Conservation (phyloP, 164 flowering plant species). For the Magnolia changhungtana region DNA sequence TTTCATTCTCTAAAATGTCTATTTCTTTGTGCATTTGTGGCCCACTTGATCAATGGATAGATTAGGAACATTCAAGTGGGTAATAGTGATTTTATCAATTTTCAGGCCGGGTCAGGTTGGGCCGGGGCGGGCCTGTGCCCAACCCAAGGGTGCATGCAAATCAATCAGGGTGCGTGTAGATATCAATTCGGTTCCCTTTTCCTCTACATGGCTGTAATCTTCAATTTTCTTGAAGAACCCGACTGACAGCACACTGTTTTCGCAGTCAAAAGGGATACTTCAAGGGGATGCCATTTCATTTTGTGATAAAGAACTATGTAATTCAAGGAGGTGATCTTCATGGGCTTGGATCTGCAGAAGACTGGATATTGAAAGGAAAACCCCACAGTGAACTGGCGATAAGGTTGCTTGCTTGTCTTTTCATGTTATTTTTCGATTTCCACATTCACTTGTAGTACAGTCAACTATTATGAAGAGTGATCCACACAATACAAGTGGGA, state of each 20-base stretch:
- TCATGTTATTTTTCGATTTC: not conserved
- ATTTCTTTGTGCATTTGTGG: no score
- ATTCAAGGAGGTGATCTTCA: conserved; percentile 78
- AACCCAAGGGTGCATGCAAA: not conserved
- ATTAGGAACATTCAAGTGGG: no score
- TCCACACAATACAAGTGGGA: not conserved
- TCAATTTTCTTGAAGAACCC: not conserved
- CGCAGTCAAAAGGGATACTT: conserved; percentile 89
- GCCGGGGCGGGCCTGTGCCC: no score
- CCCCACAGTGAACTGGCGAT: conserved; percentile 41
- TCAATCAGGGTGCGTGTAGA: not conserved
- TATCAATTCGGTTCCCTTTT: not conserved
- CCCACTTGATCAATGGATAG: no score
- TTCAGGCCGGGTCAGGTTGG: no score
- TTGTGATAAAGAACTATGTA: conserved; percentile 83
- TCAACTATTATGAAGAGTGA: not conserved
- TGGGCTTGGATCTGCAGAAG: conserved; percentile 59
- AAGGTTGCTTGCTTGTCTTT: conserved; percentile 40
- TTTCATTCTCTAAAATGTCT: no score
- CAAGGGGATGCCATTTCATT: conserved; percentile 77
- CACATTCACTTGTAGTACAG: not conserved
- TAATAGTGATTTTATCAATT: no score
- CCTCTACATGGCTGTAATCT: not conserved
- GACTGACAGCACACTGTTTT: conserved; percentile 16
- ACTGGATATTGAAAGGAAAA: conserved; percentile 75